Base-by-base conservation (phyloP, 306 rosid species). In the Nissolia schottii region DNA sequence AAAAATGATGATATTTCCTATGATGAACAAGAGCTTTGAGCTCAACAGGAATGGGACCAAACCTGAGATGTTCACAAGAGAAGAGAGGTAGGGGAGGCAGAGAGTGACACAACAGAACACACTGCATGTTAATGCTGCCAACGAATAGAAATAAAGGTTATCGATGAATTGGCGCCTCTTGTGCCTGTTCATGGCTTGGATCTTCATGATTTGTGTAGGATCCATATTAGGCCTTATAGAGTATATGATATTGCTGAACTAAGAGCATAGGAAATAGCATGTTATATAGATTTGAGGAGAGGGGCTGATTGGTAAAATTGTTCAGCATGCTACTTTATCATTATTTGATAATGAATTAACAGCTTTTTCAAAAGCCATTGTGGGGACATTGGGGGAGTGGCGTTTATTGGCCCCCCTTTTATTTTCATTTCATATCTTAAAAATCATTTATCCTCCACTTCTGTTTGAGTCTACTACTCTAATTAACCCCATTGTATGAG, bases 331-430 rank as follows among this genome's bases (percentile, higher is more conserved):
- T 51, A 51, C 76, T 85, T 79, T 72, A 67, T 68, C 50, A 41
- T 77, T 32, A 59, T 79, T 67, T 81, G 71, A 35, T 54, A 54
- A 32, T 71, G 68, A 62, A 67, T 76, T 46, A 40, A 46, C 58
- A 25, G 31, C 84, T 82, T 82, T 85, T 65, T 23, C 14, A 46
- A 85, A 85, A 76, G 82, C 64, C 16, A 61, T 48, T n/a, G n/a
- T n/a, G n/a, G 67, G 76, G 82, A 67, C 82, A 79, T n/a, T 15
- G 56, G 76, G 73, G 78, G 79, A 51, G 81, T 75, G 86, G 79
- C 62, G 67, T 69, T 78, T 82, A 56, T 41, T 70, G 65, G 59
- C 25, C 51, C 83, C 88, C 54, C n/a, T n/a, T 70, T 84, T 57
- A 15, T 79, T 73, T 59, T 20, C 51, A 67, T 69, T 69, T 74